Base-by-base conservation (phyloP, 2,329 filamentous ascomycete genomes). In the Lecanicillium sp. region DNA sequence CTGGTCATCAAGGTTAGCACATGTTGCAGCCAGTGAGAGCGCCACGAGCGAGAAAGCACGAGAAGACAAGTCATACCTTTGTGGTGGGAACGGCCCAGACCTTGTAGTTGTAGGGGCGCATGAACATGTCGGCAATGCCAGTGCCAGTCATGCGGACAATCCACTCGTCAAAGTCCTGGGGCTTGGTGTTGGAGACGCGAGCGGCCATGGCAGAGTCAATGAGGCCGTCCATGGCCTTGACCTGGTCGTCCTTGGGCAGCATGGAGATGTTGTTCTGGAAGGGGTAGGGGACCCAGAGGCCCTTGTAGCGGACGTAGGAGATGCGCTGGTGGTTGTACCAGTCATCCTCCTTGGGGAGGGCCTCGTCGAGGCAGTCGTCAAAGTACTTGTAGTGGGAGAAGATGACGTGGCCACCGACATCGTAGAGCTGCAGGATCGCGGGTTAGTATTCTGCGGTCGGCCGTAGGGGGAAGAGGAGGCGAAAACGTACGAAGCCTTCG, bases 351-450 rank as follows among this genome's bases (percentile, higher is more conserved):
- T 87, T 87, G 56, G 92, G 92, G 30, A 98, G 81, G 38, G 92
- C 92, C 75, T 98, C 92, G 64, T 97, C 79, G 61, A 98, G 83
- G 72, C 87, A 94, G 74, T 98, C 92, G 70, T 98, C 92, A 64
- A 98, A 98, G 80, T 98, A 98, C 73, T 96, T 96, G 84, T 98
- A 98, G 79, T 96, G 89, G 54, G 89, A 96, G 78, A 96, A 96
- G 71, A 96, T 96, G 68, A 96, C 89, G 69, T 96, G 89, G 55
- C 89, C 89, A 62, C 89, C 89, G 55, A 98, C 92, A 69, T 98
- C 92, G 77, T 96, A 98, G 56, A 98, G 79, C 90, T 95, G 58
- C 35, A 29, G 44, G 36, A 40, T 54, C 55, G 53, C 49, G 30
- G 5, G 42, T 43, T 33, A 46, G 41, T 13, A 29, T 36, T 33